These are phyloP conservation scores for Candida vaughaniae DNA, from an alignment of 805 yeast genomes.

Conservation along the genomic window DNA sequence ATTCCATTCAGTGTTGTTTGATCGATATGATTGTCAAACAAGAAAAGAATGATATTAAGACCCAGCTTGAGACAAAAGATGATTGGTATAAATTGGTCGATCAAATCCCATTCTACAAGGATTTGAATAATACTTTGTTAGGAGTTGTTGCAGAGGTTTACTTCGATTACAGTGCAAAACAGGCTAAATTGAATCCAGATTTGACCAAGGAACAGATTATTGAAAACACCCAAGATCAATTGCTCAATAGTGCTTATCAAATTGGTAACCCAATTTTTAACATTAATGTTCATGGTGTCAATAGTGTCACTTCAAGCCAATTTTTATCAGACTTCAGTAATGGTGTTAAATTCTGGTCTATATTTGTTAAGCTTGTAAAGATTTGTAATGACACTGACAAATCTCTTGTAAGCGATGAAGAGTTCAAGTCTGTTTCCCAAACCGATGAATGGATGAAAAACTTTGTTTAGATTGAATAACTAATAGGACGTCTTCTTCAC, in stretches of 20 bases:
- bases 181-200: slow-evolving; percentile 20
- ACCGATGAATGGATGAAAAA: slow-evolving; percentile 32
- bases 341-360: slow-evolving; percentile 36
- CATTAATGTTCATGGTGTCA: slow-evolving; percentile 41
- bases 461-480: slow-evolving; percentile 21
- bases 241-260: slow-evolving; percentile 37
- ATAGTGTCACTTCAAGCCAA: slow-evolving; percentile 34
- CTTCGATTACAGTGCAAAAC: slow-evolving; percentile 42
- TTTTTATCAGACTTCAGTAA: slow-evolving; percentile 28
- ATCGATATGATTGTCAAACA: slow-evolving; percentile 49
- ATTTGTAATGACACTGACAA: slow-evolving; percentile 27
- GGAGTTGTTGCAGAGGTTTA: slow-evolving; percentile 60
- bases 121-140: slow-evolving; percentile 58
- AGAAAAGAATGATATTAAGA: slow-evolving; percentile 48
- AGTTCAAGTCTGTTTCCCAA: slow-evolving; percentile 20
- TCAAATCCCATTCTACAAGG: slow-evolving; percentile 59
- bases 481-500: too few species aligned
- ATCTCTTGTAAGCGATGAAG: slow-evolving; percentile 23
- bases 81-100: slow-evolving; percentile 61
- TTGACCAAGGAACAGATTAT: slow-evolving; percentile 26
- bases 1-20: slow-evolving; percentile 52
- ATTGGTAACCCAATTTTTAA: slow-evolving; percentile 37
- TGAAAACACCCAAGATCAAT: slow-evolving; percentile 27
- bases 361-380: slow-evolving; percentile 27
- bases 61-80: slow-evolving; percentile 34